Conservation (phyloP, 129 eudicot species). For the Smallanthus sonchifolius region DNA sequence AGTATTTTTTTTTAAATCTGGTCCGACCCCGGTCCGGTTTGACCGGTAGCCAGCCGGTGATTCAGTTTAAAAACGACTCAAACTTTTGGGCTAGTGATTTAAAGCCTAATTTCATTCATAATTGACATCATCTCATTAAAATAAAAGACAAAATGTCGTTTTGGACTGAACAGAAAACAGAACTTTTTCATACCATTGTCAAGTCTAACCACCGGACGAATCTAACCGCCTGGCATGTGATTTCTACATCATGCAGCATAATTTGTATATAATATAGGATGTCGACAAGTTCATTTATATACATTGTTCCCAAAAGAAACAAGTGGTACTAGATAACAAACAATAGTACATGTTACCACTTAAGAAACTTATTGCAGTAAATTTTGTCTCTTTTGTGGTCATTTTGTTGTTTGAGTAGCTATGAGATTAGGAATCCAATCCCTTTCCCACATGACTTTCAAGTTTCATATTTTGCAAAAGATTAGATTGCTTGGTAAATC, state of each 20-base stretch:
- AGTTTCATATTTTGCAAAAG: neutral
- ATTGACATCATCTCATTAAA: neutral
- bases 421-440: constrained; percentile 7
- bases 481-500: no score
- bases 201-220: neutral
- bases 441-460: neutral
- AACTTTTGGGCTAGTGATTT: no score
- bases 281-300: neutral
- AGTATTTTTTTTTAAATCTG: no score
- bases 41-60: no score
- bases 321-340: constrained; percentile 36
- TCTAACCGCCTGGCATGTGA: neutral
- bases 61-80: no score
- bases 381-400: constrained; percentile 13
- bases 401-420: constrained; percentile 15
- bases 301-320: neutral
- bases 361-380: constrained; percentile 20
- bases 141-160: neutral
- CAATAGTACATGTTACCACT: constrained; percentile 25
- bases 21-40: no score
- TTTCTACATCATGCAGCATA: constrained; percentile 2
- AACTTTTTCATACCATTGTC: neutral
- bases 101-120: no score
- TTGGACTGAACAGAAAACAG: neutral
- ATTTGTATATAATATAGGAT: constrained; percentile 1